Conservation (phyloP, 176 grass and related monocot species). For the Aegilops sharonensis region DNA sequence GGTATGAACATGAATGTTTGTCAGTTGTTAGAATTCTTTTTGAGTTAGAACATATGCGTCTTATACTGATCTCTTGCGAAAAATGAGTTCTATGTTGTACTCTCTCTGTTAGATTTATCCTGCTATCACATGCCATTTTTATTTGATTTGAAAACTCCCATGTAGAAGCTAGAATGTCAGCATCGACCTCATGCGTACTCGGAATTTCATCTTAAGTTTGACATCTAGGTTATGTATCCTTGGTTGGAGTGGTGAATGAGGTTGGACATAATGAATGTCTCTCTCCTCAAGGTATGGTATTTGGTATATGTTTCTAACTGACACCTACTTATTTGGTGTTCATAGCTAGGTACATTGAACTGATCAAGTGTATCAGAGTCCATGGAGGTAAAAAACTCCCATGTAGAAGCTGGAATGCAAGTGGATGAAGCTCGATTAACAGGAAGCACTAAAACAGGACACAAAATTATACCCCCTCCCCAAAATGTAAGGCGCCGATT, state of each 20-base stretch:
- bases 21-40: not conserved
- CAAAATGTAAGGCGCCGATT: too few relatives aligned
- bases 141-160: not conserved
- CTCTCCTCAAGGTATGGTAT: conserved; percentile 72
- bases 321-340: too few relatives aligned
- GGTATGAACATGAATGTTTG: not conserved
- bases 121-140: not conserved
- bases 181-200: conserved; percentile 26
- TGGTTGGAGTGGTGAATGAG: conserved; percentile 85
- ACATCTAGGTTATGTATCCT: conserved; percentile 58
- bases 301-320: conserved; percentile 37
- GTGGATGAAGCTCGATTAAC: too few relatives aligned
- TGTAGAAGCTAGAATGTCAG: not conserved
- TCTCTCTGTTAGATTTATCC: not conserved
- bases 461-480: too few relatives aligned
- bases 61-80: not conserved
- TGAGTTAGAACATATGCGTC: not conserved
- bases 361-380: too few relatives aligned
- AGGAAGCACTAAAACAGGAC: too few relatives aligned
- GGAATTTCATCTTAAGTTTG: too few relatives aligned
- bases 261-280: conserved; percentile 85
- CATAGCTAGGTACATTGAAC: too few relatives aligned
- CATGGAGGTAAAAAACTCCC: too few relatives aligned
- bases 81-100: not conserved
- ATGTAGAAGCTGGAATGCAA: too few relatives aligned